These are phyloP conservation scores for Hericium coralloides DNA, from an alignment of 768 basidiomycete genomes.

Conservation along the genomic window DNA sequence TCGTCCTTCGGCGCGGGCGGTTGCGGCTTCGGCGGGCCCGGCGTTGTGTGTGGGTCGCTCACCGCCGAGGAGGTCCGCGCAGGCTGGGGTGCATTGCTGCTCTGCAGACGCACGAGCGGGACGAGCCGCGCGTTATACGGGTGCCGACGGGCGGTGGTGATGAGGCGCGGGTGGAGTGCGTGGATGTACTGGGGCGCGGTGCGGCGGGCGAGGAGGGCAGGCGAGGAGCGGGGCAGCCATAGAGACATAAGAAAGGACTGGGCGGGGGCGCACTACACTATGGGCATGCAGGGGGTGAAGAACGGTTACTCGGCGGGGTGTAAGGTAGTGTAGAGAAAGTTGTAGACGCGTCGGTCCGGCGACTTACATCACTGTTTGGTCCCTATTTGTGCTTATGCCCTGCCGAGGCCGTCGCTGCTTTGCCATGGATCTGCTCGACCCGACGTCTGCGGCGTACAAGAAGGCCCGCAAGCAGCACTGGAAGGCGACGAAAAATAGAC, in stretches of 20 bases:
- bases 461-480: conserved; percentile 46
- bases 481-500: conserved; percentile 52
- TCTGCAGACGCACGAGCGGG: conserved; percentile 25
- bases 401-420: not conserved
- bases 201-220: conserved; percentile 36
- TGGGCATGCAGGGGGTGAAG: not conserved
- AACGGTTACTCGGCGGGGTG: not conserved
- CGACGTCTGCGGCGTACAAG: conserved; percentile 31
- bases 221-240: conserved; percentile 56
- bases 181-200: conserved; percentile 18
- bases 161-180: conserved; percentile 10
- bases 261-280: too few relatives aligned
- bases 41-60: conserved; percentile 39
- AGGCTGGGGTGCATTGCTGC: conserved; percentile 17
- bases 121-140: conserved; percentile 7
- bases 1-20: conserved; percentile 19
- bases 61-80: conserved; percentile 21
- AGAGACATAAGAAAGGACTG: conserved; percentile 47
- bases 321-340: not conserved
- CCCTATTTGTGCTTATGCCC: not conserved
- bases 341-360: not conserved
- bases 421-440: not conserved
- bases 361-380: not conserved
- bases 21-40: conserved; percentile 11
- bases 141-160: conserved; percentile 4